A percentile compares a stretch with the other conserved stretches of the same genome.
phyloP scores from a whole-genome alignment of 176 grass and related monocot genomes.

The Metroxylon sagu region DNA sequence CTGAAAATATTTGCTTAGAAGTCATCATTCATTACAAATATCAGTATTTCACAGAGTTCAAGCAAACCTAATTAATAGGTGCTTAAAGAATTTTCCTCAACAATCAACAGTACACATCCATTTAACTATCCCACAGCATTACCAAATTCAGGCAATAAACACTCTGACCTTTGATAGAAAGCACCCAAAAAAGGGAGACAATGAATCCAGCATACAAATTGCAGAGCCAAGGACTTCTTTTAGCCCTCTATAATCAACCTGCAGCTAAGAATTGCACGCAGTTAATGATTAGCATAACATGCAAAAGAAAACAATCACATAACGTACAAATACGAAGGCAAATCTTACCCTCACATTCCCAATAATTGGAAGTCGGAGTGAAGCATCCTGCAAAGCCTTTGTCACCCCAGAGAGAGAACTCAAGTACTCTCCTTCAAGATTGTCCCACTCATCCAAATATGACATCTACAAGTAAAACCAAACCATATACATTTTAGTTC shows the following conservation, averaged over 20 bases:
- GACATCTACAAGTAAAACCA: constrained; percentile 29
- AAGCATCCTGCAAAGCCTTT: constrained; percentile 54
- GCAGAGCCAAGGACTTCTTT: constrained; percentile 45
- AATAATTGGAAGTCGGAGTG: constrained; percentile 47
- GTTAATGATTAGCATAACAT: too few relatives aligned
- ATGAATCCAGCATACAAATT: constrained; percentile 38
- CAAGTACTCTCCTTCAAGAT: constrained; percentile 40
- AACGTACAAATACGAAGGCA: not conserved
- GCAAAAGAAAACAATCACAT: too few relatives aligned
- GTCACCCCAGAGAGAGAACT: constrained; percentile 48
- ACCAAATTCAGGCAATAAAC: not conserved
- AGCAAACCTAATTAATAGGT: too few relatives aligned
- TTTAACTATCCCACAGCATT: too few relatives aligned
- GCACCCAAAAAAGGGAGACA: constrained; percentile 26
- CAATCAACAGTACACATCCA: too few relatives aligned
- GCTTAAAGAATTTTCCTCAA: too few relatives aligned
- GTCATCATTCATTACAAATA: too few relatives aligned
- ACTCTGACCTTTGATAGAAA: constrained; percentile 60
- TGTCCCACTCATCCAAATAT: constrained; percentile 47
- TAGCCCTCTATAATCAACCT: constrained; percentile 50
- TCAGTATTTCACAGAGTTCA: too few relatives aligned
- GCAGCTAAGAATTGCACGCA: constrained; percentile 5
- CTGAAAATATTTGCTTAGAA: too few relatives aligned
- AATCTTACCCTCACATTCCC: constrained; percentile 47
- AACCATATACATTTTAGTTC: not conserved